phyloP scores from a whole-genome alignment of 257 asterid genomes.

The Solanum megistacrolobum region DNA sequence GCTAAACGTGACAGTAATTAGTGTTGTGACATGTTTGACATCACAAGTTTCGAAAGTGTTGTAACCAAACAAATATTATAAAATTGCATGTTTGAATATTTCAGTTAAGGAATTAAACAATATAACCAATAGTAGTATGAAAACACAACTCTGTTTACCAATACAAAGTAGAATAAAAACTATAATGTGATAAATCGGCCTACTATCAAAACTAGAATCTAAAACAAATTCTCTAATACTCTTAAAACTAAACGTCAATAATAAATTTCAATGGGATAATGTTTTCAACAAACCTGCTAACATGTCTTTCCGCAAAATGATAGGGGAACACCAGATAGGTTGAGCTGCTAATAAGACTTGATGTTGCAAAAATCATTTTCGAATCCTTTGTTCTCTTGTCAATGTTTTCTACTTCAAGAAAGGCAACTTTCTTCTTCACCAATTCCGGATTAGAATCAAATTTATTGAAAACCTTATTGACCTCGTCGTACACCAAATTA shows the following conservation, averaged over 20 bases:
- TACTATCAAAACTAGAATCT: no score
- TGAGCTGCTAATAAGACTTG: neutral
- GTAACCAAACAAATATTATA: no score
- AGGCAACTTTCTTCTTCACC: neutral
- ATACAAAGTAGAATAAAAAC: no score
- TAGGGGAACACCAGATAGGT: neutral
- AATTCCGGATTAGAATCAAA: neutral
- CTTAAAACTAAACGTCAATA: no score
- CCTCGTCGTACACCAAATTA: neutral
- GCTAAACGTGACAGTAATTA: neutral
- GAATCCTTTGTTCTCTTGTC: neutral
- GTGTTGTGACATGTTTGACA: neutral
- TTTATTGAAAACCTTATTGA: neutral
- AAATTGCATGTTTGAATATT: no score
- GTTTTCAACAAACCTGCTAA: neutral
- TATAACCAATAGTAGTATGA: no score
- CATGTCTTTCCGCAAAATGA: neutral
- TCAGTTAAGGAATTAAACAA: no score
- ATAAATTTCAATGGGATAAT: neutral
- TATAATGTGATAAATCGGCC: neutral
- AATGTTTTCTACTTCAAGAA: neutral
- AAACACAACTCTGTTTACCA: no score
- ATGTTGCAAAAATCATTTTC: neutral
- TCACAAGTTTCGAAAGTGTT: no score
- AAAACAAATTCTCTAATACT: no score